Conservation (phyloP, 1,139 yeast genomes). For the Yamadazyma buinensis region DNA sequence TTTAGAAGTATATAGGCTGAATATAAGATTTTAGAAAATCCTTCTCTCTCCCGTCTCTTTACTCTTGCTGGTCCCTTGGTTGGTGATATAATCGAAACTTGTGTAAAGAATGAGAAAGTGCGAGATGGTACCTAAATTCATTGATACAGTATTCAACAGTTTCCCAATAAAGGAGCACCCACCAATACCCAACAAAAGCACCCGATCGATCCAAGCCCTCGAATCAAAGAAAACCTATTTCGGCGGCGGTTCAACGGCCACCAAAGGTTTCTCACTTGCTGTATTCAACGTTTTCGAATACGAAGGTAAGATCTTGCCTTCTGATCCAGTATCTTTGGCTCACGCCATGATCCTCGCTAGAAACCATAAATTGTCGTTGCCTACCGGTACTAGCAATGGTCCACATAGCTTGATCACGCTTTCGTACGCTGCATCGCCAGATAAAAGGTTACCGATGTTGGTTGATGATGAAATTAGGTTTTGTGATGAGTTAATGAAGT, state of each 20-base stretch:
- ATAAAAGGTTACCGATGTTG: slow-evolving; percentile 40
- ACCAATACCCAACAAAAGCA: slow-evolving; percentile 20
- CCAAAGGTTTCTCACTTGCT: slow-evolving; percentile 31
- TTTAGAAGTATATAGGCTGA: no score
- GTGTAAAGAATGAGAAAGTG: no score
- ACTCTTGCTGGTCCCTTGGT: no score
- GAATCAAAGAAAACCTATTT: slow-evolving; percentile 16
- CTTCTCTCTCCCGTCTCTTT: no score
- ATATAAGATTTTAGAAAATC: no score
- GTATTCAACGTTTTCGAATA: slow-evolving; percentile 33
- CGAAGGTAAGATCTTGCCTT: slow-evolving; percentile 24
- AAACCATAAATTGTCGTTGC: slow-evolving; percentile 33
- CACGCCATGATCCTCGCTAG: slow-evolving; percentile 28
- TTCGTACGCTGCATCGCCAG: slow-evolving; percentile 39
- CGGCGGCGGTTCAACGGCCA: slow-evolving; percentile 1
- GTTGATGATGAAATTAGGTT: slow-evolving; percentile 37
- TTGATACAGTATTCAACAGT: slow-evolving; percentile 42
- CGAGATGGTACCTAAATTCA: slow-evolving; percentile 33
- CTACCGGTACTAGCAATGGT: background rate
- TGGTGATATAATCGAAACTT: no score
- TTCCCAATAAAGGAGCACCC: slow-evolving; percentile 45
- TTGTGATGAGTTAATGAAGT: slow-evolving; percentile 7
- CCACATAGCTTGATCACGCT: slow-evolving; percentile 25
- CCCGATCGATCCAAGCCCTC: slow-evolving; percentile 12
- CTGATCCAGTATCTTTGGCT: slow-evolving; percentile 44